Evolutionary conservation across 2,329 filamentous ascomycete species (phyloP).

Genomic region (Macrophomina phaseolina): DNA sequence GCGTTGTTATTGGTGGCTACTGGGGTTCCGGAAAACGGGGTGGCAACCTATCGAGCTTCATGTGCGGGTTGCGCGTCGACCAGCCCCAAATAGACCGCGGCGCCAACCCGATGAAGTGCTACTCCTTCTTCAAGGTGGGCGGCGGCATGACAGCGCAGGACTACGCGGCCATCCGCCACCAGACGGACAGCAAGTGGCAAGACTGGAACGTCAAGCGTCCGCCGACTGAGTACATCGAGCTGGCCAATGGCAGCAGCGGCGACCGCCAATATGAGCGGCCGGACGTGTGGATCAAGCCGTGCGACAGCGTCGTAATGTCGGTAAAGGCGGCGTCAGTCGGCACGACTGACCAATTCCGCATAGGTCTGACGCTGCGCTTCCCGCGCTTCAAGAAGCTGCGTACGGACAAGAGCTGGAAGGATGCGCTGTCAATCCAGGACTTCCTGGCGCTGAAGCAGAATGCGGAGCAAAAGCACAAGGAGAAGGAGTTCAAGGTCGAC

Average conservation of each 20-base stretch:
- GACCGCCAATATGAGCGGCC: conserved; percentile 78
- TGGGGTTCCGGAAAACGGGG: conserved; percentile 87
- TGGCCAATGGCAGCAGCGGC: conserved; percentile 80
- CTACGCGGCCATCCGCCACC: conserved; percentile 80
- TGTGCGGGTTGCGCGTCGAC: conserved; percentile 85
- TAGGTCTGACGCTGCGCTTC: conserved; percentile 81
- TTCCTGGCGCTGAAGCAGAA: conserved; percentile 74
- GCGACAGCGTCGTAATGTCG: conserved; percentile 83
- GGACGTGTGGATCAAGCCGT: conserved; percentile 91
- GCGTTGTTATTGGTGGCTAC: conserved; percentile 88
- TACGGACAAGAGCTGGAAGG: conserved; percentile 83
- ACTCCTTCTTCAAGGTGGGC: conserved; percentile 98
- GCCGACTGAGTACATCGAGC: conserved; percentile 77
- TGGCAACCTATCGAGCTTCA: conserved; percentile 80
- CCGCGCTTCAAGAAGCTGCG: conserved; percentile 85
- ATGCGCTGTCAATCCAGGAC: conserved; percentile 76
- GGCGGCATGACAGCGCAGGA: conserved; percentile 87
- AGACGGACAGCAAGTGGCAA: conserved; percentile 89
- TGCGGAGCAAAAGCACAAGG: conserved; percentile 72
- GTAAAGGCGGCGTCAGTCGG: conserved; percentile 86
- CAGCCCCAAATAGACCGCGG: conserved; percentile 66
- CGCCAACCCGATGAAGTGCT: conserved; percentile 73
- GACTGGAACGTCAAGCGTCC: conserved; percentile 81
- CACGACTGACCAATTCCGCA: conserved; percentile 77
- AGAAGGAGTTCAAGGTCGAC: conserved; percentile 77